Conservation (phyloP, 805 yeast species). For the Nakazawaea populi region DNA sequence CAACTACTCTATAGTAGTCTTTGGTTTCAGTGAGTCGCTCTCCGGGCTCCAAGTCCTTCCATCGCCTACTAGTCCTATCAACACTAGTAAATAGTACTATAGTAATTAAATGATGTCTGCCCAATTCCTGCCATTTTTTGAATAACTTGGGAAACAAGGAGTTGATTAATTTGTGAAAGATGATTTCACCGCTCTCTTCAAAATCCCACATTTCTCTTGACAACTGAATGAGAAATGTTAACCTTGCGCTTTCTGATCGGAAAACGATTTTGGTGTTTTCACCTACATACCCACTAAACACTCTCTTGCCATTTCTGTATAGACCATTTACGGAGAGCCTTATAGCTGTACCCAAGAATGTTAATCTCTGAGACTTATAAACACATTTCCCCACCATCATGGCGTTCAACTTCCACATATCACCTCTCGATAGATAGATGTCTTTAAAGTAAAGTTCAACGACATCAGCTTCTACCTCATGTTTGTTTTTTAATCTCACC, state of each 20-base stretch:
- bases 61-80: constrained; percentile 42
- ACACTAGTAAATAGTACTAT: constrained; percentile 84
- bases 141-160: constrained; percentile 89
- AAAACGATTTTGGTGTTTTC: constrained; percentile 73
- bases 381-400: constrained; percentile 57
- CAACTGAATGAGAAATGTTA: constrained; percentile 79
- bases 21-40: constrained; percentile 60
- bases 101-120: constrained; percentile 87
- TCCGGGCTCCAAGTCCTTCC: constrained; percentile 61
- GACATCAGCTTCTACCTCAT: constrained; percentile 66
- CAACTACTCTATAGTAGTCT: constrained; percentile 90
- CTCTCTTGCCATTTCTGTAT: constrained; percentile 59
- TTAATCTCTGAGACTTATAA: constrained; percentile 56
- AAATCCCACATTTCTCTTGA: constrained; percentile 98
- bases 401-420: constrained; percentile 83
- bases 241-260: constrained; percentile 85
- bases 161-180: constrained; percentile 88
- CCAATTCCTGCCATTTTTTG: constrained; percentile 78
- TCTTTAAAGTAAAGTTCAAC: constrained; percentile 81
- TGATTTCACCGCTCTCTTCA: constrained; percentile 92
- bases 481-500: constrained; percentile 40
- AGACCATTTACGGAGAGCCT: constrained; percentile 61
- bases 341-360: constrained; percentile 53
- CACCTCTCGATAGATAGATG: constrained; percentile 76
- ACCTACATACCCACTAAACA: constrained; percentile 73